Base-by-base conservation (phyloP, 2,329 filamentous ascomycete species). In the Phaeosphaeriaceae sp. region DNA sequence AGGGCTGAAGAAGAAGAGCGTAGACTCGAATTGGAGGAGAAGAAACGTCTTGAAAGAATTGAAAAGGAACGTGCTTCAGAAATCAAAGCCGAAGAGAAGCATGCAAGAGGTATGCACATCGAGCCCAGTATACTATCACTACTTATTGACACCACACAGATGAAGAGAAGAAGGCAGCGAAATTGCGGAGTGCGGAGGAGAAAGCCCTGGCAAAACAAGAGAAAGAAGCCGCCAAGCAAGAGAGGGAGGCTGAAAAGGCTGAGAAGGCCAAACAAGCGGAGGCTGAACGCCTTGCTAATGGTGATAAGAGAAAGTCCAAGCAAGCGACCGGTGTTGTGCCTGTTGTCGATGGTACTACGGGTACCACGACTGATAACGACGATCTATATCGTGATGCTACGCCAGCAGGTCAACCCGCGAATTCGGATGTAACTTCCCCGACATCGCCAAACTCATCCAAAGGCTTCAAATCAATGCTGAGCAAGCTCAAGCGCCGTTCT, bases 1-100 rank as follows among this genome's bases (percentile, higher is more conserved):
- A 83, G 86, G 44, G 90, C 89, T 50, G 84, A 88, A 58, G 70
- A 90, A 59, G 82, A 88, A 48, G 86, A 88, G 63, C 77, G 86
- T 11, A 84, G 85, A 44, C 74, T 88, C 19, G 89, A 92, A 58
- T 82, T 87, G 60, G 88, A 92, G 57, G 83, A 88, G 62, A 84
- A 85, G 67, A 84, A 89, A 71, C 84, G 88, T 53, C 83, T 88
- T 50, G 84, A 85, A 49, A 82, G 82, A 48, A 81, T 78, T 48
- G 83, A 87, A 64, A 88, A 86, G 65, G 80, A 85, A 52, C 76
- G 78, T 25, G 72, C 77, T 47, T 75, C 76, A 45, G 79, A 80
- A 54, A 70, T 80, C 61, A 83, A 83, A 63, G 78, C 78, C 1
- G 79, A 81, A 61, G 74, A 76, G 64, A 81, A 79, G 63, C 74